A percentile compares a stretch with the other conserved stretches of the same genome.
Evolutionary conservation across 2,329 filamentous ascomycete species (phyloP).

Genomic region (Botrytis fabae): DNA sequence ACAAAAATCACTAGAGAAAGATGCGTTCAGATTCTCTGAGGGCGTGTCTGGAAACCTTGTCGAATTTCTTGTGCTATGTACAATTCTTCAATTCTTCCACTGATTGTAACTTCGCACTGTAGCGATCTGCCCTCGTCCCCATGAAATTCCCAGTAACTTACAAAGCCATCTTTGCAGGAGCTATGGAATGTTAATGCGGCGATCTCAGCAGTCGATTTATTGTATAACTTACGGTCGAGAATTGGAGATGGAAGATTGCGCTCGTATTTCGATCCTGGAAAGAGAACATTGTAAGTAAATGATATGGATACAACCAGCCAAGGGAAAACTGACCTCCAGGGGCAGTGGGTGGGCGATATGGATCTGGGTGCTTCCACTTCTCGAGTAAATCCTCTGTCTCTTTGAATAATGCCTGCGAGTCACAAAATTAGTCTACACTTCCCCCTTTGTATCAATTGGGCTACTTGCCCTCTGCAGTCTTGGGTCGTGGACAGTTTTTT

Average conservation of each 20-base stretch:
- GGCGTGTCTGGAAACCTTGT: not conserved
- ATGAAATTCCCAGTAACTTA: not conserved
- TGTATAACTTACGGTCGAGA: constrained; percentile 69
- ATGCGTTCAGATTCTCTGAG: not conserved
- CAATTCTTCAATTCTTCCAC: constrained; percentile 3
- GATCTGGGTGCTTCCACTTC: constrained; percentile 97
- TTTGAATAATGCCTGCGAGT: constrained; percentile 69
- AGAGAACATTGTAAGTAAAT: constrained; percentile 23
- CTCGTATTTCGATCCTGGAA: constrained; percentile 88
- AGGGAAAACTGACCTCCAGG: constrained; percentile 71
- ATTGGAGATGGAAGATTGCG: constrained; percentile 82
- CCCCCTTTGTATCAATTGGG: not conserved
- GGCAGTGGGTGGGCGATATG: constrained; percentile 84
- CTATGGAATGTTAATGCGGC: constrained; percentile 26
- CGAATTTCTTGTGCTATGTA: constrained; percentile 9
- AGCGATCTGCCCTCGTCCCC: not conserved
- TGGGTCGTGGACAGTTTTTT: constrained; percentile 79
- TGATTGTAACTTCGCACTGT: not conserved
- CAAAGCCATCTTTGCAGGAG: constrained; percentile 35
- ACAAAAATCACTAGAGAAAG: not conserved
- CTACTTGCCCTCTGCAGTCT: constrained; percentile 70
- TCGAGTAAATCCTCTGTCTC: constrained; percentile 87
- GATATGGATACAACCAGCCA: not conserved
- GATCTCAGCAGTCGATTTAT: constrained; percentile 9
- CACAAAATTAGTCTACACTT: constrained; percentile 25